These are phyloP conservation scores for Zygotorulaspora florentina DNA, from an alignment of 805 yeast species.

Conservation along the genomic window DNA sequence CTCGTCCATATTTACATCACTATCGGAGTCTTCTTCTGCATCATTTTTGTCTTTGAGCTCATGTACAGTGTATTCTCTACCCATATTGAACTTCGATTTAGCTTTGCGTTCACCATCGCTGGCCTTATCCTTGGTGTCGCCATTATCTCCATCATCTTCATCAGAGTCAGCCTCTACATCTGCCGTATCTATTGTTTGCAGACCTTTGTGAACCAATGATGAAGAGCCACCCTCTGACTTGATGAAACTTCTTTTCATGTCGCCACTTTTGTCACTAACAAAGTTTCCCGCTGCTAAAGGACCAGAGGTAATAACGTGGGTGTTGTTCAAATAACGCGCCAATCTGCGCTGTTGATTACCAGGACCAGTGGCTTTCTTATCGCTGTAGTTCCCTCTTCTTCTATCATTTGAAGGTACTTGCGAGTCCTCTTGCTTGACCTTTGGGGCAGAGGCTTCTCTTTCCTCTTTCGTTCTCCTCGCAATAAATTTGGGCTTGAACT, in stretches of 20 bases:
- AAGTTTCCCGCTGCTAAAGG: conserved; percentile 63
- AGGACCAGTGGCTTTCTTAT: conserved; percentile 16
- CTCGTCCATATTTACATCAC: conserved; percentile 25
- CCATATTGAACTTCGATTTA: conserved; percentile 50
- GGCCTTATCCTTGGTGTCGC: conserved; percentile 27
- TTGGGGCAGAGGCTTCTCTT: conserved; percentile 72
- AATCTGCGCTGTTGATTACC: conserved; percentile 24
- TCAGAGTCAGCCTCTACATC: conserved; percentile 39
- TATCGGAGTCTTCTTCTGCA: conserved; percentile 21
- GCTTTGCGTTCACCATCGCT: conserved; percentile 29
- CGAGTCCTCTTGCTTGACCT: conserved; percentile 33
- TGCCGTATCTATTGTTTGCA: conserved; percentile 24
- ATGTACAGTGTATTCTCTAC: conserved; percentile 50
- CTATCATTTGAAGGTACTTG: conserved; percentile 13
- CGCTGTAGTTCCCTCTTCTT: conserved; percentile 15
- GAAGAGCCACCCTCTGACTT: conserved; percentile 20
- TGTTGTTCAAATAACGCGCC: conserved; percentile 35
- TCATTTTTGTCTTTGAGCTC: conserved; percentile 23
- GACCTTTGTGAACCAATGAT: conserved; percentile 26
- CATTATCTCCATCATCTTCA: conserved; percentile 32
- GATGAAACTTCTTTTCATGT: conserved; percentile 24
- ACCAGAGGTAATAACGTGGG: conserved; percentile 67
- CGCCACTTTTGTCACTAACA: conserved; percentile 24
- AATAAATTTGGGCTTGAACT: conserved; percentile 83
- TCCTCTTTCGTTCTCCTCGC: conserved; percentile 82